Conservation (phyloP, 2,329 filamentous ascomycete genomes). For the Penicillium verrucosum region DNA sequence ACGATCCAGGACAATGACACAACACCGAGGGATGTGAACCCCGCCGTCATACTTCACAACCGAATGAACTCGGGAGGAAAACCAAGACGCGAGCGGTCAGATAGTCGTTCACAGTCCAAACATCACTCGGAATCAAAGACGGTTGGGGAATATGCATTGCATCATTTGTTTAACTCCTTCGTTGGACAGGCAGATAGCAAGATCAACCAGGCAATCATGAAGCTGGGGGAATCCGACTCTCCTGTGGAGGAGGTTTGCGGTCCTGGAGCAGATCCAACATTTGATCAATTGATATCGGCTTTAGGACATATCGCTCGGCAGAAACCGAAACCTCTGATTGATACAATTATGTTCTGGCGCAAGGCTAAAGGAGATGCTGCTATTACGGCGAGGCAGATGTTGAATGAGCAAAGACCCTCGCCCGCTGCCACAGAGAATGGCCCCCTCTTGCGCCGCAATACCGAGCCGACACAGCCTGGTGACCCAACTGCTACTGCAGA, state of each 20-base stretch:
- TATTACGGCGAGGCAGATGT: conserved; percentile 57
- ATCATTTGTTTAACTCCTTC: conserved; percentile 95
- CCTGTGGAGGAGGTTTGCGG: conserved; percentile 88
- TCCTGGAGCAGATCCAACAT: conserved; percentile 77
- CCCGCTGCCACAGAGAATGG: conserved; percentile 38
- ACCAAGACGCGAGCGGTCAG: conserved; percentile 66
- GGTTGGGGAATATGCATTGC: conserved; percentile 95
- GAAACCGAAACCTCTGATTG: conserved; percentile 91
- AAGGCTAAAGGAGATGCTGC: conserved; percentile 93
- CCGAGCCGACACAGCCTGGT: conserved; percentile 61
- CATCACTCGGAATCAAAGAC: conserved; percentile 76
- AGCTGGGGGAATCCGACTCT: conserved; percentile 74
- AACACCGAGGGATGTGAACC: conserved; percentile 25
- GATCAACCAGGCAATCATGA: conserved; percentile 80
- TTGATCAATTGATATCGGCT: conserved; percentile 91
- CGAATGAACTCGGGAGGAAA: conserved; percentile 60
- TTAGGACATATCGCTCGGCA: conserved; percentile 91
- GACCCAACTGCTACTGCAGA: conserved; percentile 32
- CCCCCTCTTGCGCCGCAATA: conserved; percentile 65
- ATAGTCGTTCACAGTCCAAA: conserved; percentile 73
- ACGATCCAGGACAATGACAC: conserved; percentile 41
- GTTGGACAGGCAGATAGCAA: conserved; percentile 96
- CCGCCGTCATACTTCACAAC: conserved; percentile 32
- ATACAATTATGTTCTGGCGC: conserved; percentile 97
- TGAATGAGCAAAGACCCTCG: conserved; percentile 31